These are phyloP conservation scores for Kockiozyma suomiensis DNA, from an alignment of 805 yeast species.

Conservation along the genomic window DNA sequence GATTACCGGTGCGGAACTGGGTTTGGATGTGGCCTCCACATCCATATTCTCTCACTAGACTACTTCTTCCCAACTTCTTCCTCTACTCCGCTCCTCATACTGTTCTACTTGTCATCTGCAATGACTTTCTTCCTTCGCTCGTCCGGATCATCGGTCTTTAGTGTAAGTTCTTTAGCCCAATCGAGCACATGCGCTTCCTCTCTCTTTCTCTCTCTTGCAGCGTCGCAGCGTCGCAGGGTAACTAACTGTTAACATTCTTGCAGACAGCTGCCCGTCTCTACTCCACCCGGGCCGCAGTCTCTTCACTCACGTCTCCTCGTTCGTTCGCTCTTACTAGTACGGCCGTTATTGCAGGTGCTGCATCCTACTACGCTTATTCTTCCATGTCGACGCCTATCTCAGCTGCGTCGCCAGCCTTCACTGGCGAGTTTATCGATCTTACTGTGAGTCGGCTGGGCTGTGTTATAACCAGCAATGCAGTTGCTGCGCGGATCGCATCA, in stretches of 20 bases:
- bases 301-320: neutral
- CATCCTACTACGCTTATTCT: constrained; percentile 18
- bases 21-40: neutral
- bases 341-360: constrained; percentile 26
- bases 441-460: constrained; percentile 17
- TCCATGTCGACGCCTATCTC: constrained; percentile 28
- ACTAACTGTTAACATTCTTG: neutral
- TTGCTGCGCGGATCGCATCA: neutral
- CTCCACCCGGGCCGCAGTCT: constrained; percentile 5
- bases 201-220: neutral
- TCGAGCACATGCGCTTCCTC: neutral
- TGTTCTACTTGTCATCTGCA: neutral
- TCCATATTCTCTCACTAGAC: neutral
- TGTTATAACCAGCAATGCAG: neutral
- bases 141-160: constrained; percentile 4
- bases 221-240: neutral
- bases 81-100: neutral
- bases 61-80: neutral
- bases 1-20: neutral
- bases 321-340: constrained; percentile 13
- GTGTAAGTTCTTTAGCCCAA: neutral
- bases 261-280: constrained; percentile 15
- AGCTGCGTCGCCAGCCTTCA: constrained; percentile 26
- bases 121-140: constrained; percentile 20
- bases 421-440: constrained; percentile 30